These are phyloP conservation scores for Aureoboletus auriporus DNA, from an alignment of 768 basidiomycete species.

Conservation along the genomic window DNA sequence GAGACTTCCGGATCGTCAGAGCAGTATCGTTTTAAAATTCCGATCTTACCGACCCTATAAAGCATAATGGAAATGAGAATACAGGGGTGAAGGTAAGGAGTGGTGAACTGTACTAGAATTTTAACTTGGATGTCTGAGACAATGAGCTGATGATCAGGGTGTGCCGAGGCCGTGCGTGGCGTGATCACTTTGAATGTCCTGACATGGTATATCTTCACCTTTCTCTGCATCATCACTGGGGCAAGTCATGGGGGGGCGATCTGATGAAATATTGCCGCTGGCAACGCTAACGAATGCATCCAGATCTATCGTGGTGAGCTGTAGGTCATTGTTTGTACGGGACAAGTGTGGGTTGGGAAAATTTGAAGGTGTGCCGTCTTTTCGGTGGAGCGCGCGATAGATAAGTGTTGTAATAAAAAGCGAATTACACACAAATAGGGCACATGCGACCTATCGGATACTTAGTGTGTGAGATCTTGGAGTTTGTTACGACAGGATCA, in stretches of 20 bases:
- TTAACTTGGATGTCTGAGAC: too few species aligned
- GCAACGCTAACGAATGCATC: background rate
- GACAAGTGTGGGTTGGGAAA: background rate
- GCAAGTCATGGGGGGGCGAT: background rate
- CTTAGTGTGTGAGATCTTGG: background rate
- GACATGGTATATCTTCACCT: background rate
- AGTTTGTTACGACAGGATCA: background rate
- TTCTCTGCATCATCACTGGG: background rate
- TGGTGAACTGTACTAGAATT: too few species aligned
- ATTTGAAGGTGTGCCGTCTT: background rate
- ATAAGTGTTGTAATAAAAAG: conserved; percentile 7
- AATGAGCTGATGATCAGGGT: background rate
- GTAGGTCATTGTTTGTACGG: background rate
- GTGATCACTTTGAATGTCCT: background rate
- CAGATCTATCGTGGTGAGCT: conserved; percentile 13
- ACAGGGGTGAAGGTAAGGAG: background rate
- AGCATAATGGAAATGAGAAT: background rate
- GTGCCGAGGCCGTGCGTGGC: background rate
- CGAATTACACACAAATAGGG: conserved; percentile 12
- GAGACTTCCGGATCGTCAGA: background rate
- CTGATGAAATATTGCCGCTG: background rate
- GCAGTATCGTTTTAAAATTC: background rate
- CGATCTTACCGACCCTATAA: background rate
- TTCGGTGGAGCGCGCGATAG: conserved; percentile 6
- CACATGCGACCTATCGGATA: conserved; percentile 12